A percentile compares a stretch with the other conserved stretches of the same genome.
Evolutionary conservation across 495 filamentous ascomycete species (phyloP).

Genomic region (Tuber borchii): DNA sequence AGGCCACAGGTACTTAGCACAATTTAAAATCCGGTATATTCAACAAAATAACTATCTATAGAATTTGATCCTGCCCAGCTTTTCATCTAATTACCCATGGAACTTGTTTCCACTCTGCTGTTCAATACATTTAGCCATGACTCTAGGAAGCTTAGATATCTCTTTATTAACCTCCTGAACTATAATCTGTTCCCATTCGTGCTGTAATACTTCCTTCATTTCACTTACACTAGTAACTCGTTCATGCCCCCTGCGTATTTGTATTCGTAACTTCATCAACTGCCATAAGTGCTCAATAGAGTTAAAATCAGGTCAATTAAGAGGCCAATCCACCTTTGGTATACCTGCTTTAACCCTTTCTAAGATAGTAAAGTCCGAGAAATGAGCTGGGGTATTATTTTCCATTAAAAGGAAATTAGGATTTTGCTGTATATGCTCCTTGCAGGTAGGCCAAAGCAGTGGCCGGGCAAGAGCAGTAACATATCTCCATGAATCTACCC

Average conservation of each 20-base stretch:
- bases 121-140: constrained; percentile 12
- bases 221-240: constrained; percentile 12
- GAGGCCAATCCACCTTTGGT: constrained; percentile 12
- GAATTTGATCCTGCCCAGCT: no score
- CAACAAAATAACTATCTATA: no score
- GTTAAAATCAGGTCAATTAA: constrained; percentile 11
- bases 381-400: constrained; percentile 8
- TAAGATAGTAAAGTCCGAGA: constrained; percentile 7
- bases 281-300: constrained; percentile 12
- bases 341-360: constrained; percentile 18
- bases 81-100: no score
- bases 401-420: constrained; percentile 12
- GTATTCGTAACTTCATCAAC: constrained; percentile 6
- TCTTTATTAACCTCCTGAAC: constrained; percentile 22
- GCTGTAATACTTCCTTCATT: constrained; percentile 3
- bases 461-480: background rate
- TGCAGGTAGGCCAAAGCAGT: constrained; percentile 9
- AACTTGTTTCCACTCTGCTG: background rate
- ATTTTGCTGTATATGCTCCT: background rate
- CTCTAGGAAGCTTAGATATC: constrained; percentile 18
- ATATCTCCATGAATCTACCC: constrained; percentile 11
- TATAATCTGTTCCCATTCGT: constrained; percentile 16
- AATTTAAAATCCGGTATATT: no score
- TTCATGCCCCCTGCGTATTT: background rate
- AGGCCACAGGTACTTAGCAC: no score